These are phyloP conservation scores for Cicer pinnatifidum DNA, from an alignment of 306 rosid species.

Conservation along the genomic window DNA sequence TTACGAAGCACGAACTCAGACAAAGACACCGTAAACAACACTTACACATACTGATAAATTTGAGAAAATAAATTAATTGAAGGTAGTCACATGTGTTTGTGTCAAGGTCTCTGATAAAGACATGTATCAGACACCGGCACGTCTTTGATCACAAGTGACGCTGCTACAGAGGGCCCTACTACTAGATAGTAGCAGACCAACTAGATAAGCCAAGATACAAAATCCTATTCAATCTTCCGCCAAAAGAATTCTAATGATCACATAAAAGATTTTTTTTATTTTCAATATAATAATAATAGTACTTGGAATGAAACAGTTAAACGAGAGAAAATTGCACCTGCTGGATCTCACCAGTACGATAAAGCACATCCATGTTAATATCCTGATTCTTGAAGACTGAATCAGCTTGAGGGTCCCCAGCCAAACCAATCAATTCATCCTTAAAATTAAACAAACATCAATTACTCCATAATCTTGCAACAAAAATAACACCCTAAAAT, in stretches of 20 bases:
- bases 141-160: too few relatives aligned
- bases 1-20: too few relatives aligned
- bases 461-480: slow-evolving; percentile 22
- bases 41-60: too few relatives aligned
- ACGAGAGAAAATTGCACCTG: slow-evolving; percentile 58
- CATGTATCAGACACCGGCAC: too few relatives aligned
- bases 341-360: slow-evolving; percentile 84
- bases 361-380: slow-evolving; percentile 83
- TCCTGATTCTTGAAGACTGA: slow-evolving; percentile 67
- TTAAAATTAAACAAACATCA: slow-evolving; percentile 48
- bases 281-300: background rate
- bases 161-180: too few relatives aligned
- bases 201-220: slow-evolving; percentile 35
- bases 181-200: background rate
- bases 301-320: slow-evolving; percentile 10
- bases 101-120: too few relatives aligned
- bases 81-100: too few relatives aligned
- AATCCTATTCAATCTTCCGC: background rate
- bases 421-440: slow-evolving; percentile 88
- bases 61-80: too few relatives aligned
- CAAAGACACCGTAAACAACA: too few relatives aligned
- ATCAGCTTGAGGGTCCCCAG: slow-evolving; percentile 65
- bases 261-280: background rate
- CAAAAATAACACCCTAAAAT: background rate
- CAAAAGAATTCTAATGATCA: background rate